phyloP scores from a whole-genome alignment of 805 yeast species.

The Metschnikowia proteae region DNA sequence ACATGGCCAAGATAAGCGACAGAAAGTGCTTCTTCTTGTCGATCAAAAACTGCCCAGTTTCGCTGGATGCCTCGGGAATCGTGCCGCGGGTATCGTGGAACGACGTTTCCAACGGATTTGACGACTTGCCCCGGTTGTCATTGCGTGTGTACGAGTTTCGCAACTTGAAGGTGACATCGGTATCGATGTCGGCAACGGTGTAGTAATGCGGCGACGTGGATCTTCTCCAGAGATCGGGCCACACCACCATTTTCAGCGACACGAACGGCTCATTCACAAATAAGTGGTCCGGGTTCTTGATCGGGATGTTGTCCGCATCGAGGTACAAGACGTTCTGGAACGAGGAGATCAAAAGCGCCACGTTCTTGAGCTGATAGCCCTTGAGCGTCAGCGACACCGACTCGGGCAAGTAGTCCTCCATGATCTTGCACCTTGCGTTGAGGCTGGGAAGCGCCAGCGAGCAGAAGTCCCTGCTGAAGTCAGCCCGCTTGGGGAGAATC shows the following conservation, averaged over 20 bases:
- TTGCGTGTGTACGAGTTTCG: slow-evolving; percentile 27
- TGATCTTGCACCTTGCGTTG: slow-evolving; percentile 38
- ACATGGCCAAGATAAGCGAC: slow-evolving; percentile 33
- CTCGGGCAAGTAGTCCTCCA: slow-evolving; percentile 42
- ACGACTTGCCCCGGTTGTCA: slow-evolving; percentile 25
- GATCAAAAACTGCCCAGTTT: slow-evolving; percentile 39
- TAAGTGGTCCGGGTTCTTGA: slow-evolving; percentile 34
- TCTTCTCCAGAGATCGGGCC: slow-evolving; percentile 45
- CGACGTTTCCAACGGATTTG: slow-evolving; percentile 12
- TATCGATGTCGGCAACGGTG: slow-evolving; percentile 29
- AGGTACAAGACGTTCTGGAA: slow-evolving; percentile 33
- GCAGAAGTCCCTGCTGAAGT: slow-evolving; percentile 35
- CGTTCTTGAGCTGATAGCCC: slow-evolving; percentile 35
- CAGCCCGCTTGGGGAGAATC: slow-evolving; percentile 29
- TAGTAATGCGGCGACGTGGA: slow-evolving; percentile 36
- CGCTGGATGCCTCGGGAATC: slow-evolving; percentile 37
- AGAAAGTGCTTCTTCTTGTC: slow-evolving; percentile 30
- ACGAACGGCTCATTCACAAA: slow-evolving; percentile 34
- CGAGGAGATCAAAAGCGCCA: slow-evolving; percentile 36
- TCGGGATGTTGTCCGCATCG: slow-evolving; percentile 40
- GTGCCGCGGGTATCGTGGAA: slow-evolving; percentile 30
- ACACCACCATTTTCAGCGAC: slow-evolving; percentile 26
- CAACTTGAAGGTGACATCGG: slow-evolving; percentile 19
- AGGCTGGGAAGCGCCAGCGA: slow-evolving; percentile 28
- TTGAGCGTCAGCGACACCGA: slow-evolving; percentile 19